A percentile compares a stretch with the other conserved stretches of the same genome.
These are phyloP conservation scores for Chytridium lagenaria DNA, from an alignment of 371 early-diverging fungal species.

Conservation along the genomic window DNA sequence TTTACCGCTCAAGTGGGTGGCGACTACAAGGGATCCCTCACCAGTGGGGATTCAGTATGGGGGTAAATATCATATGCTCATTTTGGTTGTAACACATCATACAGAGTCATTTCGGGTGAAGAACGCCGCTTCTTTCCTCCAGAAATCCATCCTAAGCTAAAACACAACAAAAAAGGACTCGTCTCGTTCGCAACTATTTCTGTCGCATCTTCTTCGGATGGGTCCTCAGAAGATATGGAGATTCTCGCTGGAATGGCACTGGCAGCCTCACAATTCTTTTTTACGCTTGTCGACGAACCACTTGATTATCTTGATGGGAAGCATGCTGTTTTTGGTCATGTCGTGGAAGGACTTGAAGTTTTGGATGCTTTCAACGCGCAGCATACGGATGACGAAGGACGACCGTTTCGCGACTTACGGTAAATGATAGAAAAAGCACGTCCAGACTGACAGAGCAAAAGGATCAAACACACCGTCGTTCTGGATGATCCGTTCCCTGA, in stretches of 20 bases:
- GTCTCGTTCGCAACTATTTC: constrained; percentile 78
- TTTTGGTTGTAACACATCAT: neutral
- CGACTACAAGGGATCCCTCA: constrained; percentile 82
- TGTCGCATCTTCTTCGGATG: constrained; percentile 16
- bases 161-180: constrained; percentile 80
- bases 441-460: neutral
- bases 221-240: constrained; percentile 29
- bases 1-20: constrained; percentile 87
- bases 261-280: constrained; percentile 93
- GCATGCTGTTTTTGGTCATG: constrained; percentile 96
- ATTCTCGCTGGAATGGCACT: constrained; percentile 24
- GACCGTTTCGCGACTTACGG: constrained; percentile 88
- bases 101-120: constrained; percentile 1
- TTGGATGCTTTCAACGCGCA: constrained; percentile 81
- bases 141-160: constrained; percentile 85
- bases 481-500: constrained; percentile 95
- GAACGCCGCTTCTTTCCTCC: constrained; percentile 71
- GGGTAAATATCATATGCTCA: constrained; percentile 35
- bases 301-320: constrained; percentile 95
- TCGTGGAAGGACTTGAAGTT: constrained; percentile 93
- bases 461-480: constrained; percentile 89
- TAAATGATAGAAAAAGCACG: constrained; percentile 18
- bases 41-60: constrained; percentile 80
- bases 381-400: constrained; percentile 70
- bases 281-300: constrained; percentile 80